Percentiles rank a stretch among this genome's conserved stretches.
phyloP scores from a whole-genome alignment of 352 stramenopile genomes.

The Phytopythium oedochilum region DNA sequence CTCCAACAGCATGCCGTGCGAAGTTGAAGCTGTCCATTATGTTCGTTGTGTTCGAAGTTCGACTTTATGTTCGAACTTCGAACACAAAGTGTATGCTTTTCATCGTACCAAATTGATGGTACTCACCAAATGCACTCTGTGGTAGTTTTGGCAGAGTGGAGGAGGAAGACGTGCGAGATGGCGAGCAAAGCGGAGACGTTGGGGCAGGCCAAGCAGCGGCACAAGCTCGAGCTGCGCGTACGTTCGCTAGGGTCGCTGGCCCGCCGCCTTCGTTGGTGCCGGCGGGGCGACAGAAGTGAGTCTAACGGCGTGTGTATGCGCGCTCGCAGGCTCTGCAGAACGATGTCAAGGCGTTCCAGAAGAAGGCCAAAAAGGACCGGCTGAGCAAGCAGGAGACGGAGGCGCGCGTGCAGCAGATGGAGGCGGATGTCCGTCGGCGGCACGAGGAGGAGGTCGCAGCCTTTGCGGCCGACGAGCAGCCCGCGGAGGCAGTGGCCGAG shows the following conservation, averaged over 20 bases:
- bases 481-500: constrained; percentile 4
- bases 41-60: too few relatives aligned
- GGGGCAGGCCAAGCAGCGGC: constrained; percentile 81
- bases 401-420: constrained; percentile 47
- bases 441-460: constrained; percentile 47
- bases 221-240: constrained; percentile 84
- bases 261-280: too few relatives aligned
- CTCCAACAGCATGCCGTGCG: too few relatives aligned
- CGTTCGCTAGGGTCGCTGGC: constrained; percentile 2
- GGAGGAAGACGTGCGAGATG: constrained; percentile 18
- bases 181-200: constrained; percentile 56
- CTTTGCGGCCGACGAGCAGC: constrained; percentile 21
- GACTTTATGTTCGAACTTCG: too few relatives aligned
- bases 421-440: constrained; percentile 43
- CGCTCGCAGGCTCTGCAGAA: constrained; percentile 60
- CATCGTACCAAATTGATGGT: too few relatives aligned
- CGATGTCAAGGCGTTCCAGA: constrained; percentile 75
- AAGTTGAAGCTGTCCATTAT: too few relatives aligned
- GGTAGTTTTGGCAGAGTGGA: too few relatives aligned
- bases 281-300: not conserved
- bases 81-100: too few relatives aligned
- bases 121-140: too few relatives aligned
- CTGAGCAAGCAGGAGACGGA: constrained; percentile 75
- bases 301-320: not conserved
- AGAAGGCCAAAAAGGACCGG: constrained; percentile 85